These are phyloP conservation scores for Emergomyces pasteurianus DNA, from an alignment of 2,329 filamentous ascomycete genomes.

Conservation along the genomic window DNA sequence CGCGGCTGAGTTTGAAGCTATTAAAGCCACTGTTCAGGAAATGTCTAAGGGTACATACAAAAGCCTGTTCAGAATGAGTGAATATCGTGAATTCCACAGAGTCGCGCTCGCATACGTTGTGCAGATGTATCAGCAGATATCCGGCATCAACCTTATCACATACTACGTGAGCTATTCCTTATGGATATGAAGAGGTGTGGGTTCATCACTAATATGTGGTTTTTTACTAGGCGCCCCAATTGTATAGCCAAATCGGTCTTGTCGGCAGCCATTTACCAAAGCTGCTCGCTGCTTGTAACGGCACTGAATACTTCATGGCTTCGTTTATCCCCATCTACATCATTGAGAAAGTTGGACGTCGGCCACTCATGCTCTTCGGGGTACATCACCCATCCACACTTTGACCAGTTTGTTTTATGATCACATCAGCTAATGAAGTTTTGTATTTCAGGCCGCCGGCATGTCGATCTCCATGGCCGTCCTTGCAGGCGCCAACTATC, in stretches of 20 bases:
- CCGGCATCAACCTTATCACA: conserved; percentile 26
- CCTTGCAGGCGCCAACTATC: conserved; percentile 40
- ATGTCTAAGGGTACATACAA: conserved; percentile 28
- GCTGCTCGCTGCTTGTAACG: conserved; percentile 20
- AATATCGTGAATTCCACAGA: conserved; percentile 25
- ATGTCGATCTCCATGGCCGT: conserved; percentile 22
- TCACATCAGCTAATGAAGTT: not conserved
- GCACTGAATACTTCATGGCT: conserved; percentile 25
- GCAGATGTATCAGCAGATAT: conserved; percentile 28
- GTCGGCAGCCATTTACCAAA: conserved; percentile 9
- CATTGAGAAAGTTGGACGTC: conserved; percentile 31
- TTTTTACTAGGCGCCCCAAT: not conserved
- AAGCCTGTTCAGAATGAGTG: conserved; percentile 28
- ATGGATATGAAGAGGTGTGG: conserved; percentile 22
- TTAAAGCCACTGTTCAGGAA: conserved; percentile 29
- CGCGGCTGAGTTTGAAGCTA: conserved; percentile 26
- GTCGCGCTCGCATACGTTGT: conserved; percentile 22
- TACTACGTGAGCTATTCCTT: conserved; percentile 28
- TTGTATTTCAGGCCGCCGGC: conserved; percentile 9
- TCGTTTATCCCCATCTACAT: conserved; percentile 36
- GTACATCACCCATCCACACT: conserved; percentile 3
- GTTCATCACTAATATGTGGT: not conserved
- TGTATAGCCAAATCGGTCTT: conserved; percentile 1
- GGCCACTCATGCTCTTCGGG: conserved; percentile 24
- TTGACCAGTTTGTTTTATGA: not conserved